Evolutionary conservation across 257 asterid genomes (phyloP).

Genomic region (Lavandula angustifolia): DNA sequence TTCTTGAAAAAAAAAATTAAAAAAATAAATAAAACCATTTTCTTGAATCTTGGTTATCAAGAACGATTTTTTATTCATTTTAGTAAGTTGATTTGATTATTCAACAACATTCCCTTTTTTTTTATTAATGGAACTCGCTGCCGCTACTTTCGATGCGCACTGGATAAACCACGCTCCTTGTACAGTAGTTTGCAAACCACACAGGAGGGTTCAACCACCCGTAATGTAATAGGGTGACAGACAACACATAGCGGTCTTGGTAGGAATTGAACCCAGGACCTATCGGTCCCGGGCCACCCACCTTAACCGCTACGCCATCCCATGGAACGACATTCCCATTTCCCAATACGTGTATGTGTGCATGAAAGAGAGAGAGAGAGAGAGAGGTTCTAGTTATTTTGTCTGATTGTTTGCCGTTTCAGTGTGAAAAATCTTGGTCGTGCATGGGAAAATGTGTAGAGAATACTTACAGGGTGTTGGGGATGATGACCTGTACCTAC

Average conservation of each 20-base stretch:
- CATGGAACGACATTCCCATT: constrained; percentile 40
- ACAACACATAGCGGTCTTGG: too few relatives aligned
- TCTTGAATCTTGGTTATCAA: constrained; percentile 23
- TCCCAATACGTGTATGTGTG: constrained; percentile 38
- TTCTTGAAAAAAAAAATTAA: constrained; percentile 41
- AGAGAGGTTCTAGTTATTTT: constrained; percentile 15
- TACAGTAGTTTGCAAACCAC: too few relatives aligned
- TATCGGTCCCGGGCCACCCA: too few relatives aligned
- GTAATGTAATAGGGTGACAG: too few relatives aligned
- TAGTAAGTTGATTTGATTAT: constrained; percentile 9
- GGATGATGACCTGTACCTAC: constrained; percentile 50
- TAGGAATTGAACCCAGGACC: too few relatives aligned
- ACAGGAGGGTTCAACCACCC: too few relatives aligned
- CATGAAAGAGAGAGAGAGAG: constrained; percentile 18
- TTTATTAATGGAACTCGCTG: too few relatives aligned
- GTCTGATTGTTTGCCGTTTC: constrained; percentile 26
- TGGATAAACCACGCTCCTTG: too few relatives aligned
- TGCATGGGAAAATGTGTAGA: constrained; percentile 54
- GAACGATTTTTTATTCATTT: neutral
- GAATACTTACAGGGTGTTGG: constrained; percentile 62
- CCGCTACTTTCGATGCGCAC: too few relatives aligned
- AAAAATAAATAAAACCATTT: too few relatives aligned
- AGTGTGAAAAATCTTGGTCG: constrained; percentile 44
- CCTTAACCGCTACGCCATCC: too few relatives aligned
- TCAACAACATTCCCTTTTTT: constrained; percentile 38